phyloP scores from a whole-genome alignment of 139 green algal genomes.

The Deuterostichococcus epilithicus region DNA sequence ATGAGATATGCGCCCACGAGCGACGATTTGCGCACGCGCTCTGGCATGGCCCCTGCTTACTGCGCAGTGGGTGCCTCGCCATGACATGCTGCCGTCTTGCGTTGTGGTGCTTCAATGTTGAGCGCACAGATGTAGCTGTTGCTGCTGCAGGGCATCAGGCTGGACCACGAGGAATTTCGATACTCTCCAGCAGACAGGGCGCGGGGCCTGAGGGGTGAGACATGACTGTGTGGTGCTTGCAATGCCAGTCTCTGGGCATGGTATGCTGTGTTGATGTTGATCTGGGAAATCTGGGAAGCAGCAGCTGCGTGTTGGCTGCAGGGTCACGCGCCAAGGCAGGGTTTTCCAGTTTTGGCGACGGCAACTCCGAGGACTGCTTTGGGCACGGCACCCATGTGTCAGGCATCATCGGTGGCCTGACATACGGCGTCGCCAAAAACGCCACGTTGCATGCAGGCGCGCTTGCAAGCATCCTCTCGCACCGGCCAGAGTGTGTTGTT shows the following conservation, averaged over 20 bases:
- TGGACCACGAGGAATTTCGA: conserved; percentile 22
- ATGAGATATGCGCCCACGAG: too few relatives aligned
- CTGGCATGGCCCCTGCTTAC: too few relatives aligned
- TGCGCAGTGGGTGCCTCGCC: too few relatives aligned
- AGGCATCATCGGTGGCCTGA: conserved; percentile 49
- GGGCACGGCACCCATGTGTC: conserved; percentile 72
- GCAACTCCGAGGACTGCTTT: conserved; percentile 57
- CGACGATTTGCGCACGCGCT: too few relatives aligned
- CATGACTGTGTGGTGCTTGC: not conserved
- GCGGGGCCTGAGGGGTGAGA: not conserved
- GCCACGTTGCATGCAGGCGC: conserved; percentile 41
- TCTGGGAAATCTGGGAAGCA: too few relatives aligned
- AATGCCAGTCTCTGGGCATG: too few relatives aligned
- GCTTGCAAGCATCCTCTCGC: not conserved
- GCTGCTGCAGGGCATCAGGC: conserved; percentile 21
- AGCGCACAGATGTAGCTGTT: too few relatives aligned
- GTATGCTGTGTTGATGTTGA: too few relatives aligned
- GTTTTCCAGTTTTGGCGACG: conserved; percentile 22
- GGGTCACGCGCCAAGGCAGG: conserved; percentile 11
- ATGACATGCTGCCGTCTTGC: too few relatives aligned
- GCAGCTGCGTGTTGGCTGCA: not conserved
- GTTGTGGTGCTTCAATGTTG: too few relatives aligned
- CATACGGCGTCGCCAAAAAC: conserved; percentile 66
- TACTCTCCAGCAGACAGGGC: conserved; percentile 8
- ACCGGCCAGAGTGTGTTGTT: too few relatives aligned